These are phyloP conservation scores for Cercophora newfieldiana DNA, from an alignment of 495 filamentous ascomycete genomes.

Conservation along the genomic window DNA sequence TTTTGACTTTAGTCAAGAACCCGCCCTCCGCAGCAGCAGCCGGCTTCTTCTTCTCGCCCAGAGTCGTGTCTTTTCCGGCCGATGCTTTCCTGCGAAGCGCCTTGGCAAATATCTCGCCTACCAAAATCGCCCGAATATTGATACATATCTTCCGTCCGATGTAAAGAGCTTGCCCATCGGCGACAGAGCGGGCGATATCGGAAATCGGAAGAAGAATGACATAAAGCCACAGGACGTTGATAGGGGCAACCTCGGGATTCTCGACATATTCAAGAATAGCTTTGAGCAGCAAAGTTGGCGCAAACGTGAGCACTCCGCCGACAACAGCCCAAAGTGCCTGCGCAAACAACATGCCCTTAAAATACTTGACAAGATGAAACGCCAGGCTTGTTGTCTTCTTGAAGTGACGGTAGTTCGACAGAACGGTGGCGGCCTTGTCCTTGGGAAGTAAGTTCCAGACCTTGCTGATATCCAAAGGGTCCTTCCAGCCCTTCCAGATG, in stretches of 20 bases:
- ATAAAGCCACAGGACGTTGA: slow-evolving; percentile 94
- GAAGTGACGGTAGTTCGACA: slow-evolving; percentile 78
- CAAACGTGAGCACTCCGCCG: slow-evolving; percentile 79
- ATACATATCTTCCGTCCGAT: slow-evolving; percentile 94
- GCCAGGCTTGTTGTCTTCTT: slow-evolving; percentile 82
- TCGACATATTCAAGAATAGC: slow-evolving; percentile 93
- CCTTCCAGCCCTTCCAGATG: slow-evolving; percentile 86
- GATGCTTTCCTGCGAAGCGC: slow-evolving; percentile 89
- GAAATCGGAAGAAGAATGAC: slow-evolving; percentile 86
- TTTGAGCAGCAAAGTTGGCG: slow-evolving; percentile 85
- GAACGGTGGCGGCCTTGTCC: slow-evolving; percentile 78
- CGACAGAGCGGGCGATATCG: slow-evolving; percentile 72
- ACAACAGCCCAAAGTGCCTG: slow-evolving; percentile 81
- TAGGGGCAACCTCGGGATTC: slow-evolving; percentile 71
- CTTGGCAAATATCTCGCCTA: slow-evolving; percentile 98
- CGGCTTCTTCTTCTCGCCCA: slow-evolving; percentile 55
- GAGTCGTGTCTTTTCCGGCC: slow-evolving; percentile 66
- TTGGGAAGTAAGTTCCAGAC: slow-evolving; percentile 90
- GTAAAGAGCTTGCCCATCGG: slow-evolving; percentile 86
- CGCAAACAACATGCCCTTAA: slow-evolving; percentile 70
- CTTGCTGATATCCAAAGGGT: slow-evolving; percentile 75
- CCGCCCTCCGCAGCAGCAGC: slow-evolving; percentile 38
- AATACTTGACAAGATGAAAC: slow-evolving; percentile 80
- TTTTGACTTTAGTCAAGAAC: slow-evolving; percentile 48
- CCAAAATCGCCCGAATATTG: slow-evolving; percentile 86